phyloP scores from a whole-genome alignment of 1,139 yeast genomes.

The Yamadazyma atmosphaerica region DNA sequence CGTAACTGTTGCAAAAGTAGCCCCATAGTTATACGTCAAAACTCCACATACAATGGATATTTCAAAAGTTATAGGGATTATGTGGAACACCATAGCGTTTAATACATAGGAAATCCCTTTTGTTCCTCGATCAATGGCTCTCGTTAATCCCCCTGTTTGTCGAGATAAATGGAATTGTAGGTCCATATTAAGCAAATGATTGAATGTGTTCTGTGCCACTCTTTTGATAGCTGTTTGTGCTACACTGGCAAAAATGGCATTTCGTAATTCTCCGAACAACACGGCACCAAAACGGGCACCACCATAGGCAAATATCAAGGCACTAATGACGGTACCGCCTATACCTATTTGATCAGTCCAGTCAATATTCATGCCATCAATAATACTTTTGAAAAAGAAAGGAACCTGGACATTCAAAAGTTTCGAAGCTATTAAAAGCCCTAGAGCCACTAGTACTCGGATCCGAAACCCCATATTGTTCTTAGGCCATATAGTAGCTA shows the following conservation, averaged over 20 bases:
- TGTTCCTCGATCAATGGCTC: conserved; percentile 97
- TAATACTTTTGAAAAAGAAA: conserved; percentile 82
- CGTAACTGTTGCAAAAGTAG: conserved; percentile 86
- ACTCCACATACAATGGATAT: conserved; percentile 92
- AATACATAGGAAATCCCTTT: conserved; percentile 93
- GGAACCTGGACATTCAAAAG: conserved; percentile 93
- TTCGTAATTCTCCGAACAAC: conserved; percentile 87
- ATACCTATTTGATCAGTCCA: conserved; percentile 70
- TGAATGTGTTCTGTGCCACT: conserved; percentile 87
- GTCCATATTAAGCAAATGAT: conserved; percentile 80
- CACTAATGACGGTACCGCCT: conserved; percentile 61
- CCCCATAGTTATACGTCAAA: conserved; percentile 88
- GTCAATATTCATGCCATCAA: conserved; percentile 91
- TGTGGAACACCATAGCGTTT: conserved; percentile 95
- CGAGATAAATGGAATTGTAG: conserved; percentile 84
- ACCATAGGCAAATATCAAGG: conserved; percentile 86
- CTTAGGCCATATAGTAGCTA: conserved; percentile 89
- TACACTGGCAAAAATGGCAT: conserved; percentile 93
- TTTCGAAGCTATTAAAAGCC: conserved; percentile 75
- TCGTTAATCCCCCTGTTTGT: conserved; percentile 93
- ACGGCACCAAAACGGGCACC: conserved; percentile 94
- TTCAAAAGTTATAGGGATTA: conserved; percentile 89
- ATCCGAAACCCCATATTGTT: conserved; percentile 66
- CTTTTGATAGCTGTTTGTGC: conserved; percentile 92
- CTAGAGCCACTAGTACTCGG: conserved; percentile 74